phyloP scores from a whole-genome alignment of 345 rosid genomes.

The Syzygium oleosum region DNA sequence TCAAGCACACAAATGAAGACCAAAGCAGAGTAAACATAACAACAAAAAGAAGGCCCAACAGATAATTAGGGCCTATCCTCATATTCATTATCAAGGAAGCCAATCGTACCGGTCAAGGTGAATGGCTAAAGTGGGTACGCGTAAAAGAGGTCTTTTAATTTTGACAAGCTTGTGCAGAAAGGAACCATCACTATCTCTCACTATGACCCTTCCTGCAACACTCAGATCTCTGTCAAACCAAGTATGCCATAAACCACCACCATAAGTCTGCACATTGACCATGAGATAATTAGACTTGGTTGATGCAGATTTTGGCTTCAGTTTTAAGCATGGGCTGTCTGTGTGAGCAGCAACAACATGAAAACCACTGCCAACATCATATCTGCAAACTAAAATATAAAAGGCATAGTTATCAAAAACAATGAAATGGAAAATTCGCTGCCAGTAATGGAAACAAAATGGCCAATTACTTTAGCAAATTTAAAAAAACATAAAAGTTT shows the following conservation, averaged over 20 bases:
- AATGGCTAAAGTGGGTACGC: constrained; percentile 85
- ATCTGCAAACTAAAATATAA: constrained; percentile 41
- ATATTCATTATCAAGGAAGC: background rate
- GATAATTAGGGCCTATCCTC: background rate
- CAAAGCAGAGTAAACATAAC: background rate
- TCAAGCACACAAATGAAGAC: background rate
- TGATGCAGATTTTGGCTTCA: constrained; percentile 88
- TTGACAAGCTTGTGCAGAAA: constrained; percentile 76
- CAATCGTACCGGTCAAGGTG: constrained; percentile 72
- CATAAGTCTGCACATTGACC: constrained; percentile 95
- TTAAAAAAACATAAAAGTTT: background rate
- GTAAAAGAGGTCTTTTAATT: constrained; percentile 71
- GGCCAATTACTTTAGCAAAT: background rate
- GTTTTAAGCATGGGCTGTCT: constrained; percentile 90
- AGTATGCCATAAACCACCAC: constrained; percentile 96
- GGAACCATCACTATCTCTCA: constrained; percentile 59
- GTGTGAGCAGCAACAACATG: constrained; percentile 92
- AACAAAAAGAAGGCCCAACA: background rate
- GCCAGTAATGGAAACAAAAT: background rate
- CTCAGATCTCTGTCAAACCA: constrained; percentile 98
- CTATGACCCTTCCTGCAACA: constrained; percentile 87
- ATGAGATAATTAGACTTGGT: constrained; percentile 75
- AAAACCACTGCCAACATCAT: constrained; percentile 69
- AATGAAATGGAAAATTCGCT: background rate
- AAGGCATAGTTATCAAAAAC: background rate